Percentiles rank a stretch among this genome's conserved stretches.
Evolutionary conservation across 768 basidiomycete species (phyloP).

Genomic region (Hericium erinaceus): DNA sequence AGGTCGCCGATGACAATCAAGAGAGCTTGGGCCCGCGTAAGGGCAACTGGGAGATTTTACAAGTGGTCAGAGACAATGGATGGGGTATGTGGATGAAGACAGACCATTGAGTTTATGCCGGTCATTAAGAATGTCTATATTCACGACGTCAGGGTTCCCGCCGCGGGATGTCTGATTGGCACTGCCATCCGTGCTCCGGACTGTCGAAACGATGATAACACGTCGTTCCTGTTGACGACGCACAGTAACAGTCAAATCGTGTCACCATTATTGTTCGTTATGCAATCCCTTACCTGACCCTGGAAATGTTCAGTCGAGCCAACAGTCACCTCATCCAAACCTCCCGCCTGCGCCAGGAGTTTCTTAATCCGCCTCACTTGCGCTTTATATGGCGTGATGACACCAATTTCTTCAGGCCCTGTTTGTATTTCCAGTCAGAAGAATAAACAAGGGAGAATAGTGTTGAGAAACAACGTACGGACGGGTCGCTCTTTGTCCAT

Average conservation of each 20-base stretch:
- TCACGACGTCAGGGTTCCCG: too few species aligned
- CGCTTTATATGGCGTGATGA: conserved; percentile 32
- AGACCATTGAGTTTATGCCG: conserved; percentile 31
- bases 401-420: conserved; percentile 21
- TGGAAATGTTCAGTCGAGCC: conserved; percentile 34
- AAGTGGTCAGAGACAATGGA: too few species aligned
- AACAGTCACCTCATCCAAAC: conserved; percentile 20
- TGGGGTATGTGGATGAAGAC: not conserved
- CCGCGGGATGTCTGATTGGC: conserved; percentile 7
- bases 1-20: conserved; percentile 53
- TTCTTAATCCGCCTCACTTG: conserved; percentile 25
- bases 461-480: conserved; percentile 16
- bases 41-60: conserved; percentile 32
- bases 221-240: conserved; percentile 23
- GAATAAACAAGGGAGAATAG: not conserved
- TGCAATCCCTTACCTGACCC: conserved; percentile 24
- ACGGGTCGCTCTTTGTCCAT: conserved; percentile 19
- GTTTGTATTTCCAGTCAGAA: not conserved
- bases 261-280: too few species aligned
- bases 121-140: conserved; percentile 27
- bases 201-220: conserved; percentile 30
- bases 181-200: conserved; percentile 22
- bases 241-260: conserved; percentile 1
- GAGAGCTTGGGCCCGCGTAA: conserved; percentile 50
- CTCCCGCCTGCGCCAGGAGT: conserved; percentile 11